Conservation (phyloP, 257 asterid genomes). For the Lavandula angustifolia region DNA sequence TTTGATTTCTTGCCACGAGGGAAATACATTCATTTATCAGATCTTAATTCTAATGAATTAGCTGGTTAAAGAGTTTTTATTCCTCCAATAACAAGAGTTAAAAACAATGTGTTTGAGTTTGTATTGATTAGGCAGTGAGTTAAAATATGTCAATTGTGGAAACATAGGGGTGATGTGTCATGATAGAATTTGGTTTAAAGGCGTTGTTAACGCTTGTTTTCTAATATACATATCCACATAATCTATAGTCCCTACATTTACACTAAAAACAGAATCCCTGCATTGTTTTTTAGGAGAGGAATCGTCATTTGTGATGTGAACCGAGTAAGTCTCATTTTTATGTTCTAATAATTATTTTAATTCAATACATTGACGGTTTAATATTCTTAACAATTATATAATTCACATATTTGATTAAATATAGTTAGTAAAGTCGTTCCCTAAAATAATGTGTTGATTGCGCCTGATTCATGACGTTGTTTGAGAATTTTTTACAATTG, state of each 20-base stretch:
- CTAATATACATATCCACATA: too few relatives aligned
- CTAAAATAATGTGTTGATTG: not conserved
- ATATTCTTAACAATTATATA: not conserved
- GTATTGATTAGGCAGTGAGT: not conserved
- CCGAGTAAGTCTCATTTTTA: too few relatives aligned
- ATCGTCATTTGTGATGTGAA: too few relatives aligned
- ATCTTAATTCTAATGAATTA: too few relatives aligned
- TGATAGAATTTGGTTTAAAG: not conserved
- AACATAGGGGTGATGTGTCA: not conserved
- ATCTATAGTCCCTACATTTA: too few relatives aligned
- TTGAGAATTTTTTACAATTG: not conserved
- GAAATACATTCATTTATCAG: too few relatives aligned
- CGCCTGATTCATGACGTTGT: conserved; percentile 30
- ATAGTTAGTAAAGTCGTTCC: not conserved
- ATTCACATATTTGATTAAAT: not conserved
- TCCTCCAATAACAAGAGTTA: conserved; percentile 6
- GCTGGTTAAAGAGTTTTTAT: not conserved
- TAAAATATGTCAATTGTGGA: conserved; percentile 5
- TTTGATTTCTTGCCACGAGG: too few relatives aligned
- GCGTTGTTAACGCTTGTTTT: not conserved
- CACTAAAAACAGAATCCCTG: too few relatives aligned
- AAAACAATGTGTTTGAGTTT: conserved; percentile 3
- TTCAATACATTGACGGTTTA: too few relatives aligned
- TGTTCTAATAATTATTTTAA: too few relatives aligned
- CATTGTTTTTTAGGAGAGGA: too few relatives aligned